Base-by-base conservation (phyloP, 2,329 filamentous ascomycete species). In the Clarireedia paspali region DNA sequence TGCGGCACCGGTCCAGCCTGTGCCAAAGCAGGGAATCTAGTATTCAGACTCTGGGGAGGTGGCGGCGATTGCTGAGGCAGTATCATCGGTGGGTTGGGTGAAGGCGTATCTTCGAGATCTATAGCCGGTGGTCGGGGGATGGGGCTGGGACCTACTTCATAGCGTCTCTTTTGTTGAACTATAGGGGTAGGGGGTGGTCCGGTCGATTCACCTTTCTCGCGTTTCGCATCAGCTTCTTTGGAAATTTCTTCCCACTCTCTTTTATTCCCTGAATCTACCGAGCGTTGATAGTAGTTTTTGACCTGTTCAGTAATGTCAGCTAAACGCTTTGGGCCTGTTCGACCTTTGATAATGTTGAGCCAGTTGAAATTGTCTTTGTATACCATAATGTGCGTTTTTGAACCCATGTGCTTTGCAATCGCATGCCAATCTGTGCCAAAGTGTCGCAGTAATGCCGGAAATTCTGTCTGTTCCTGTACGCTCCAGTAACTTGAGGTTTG, bases 361-460 rank as follows among this genome's bases (percentile, higher is more conserved):
- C 57, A 60, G 62, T 64, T 69, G 64, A 64, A 67, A 62, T 54
- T 45, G 47, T 49, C 46, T 50, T 53, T 63, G 68, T 77, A 70
- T 76, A 88, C 89, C 89, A 94, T 94, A n/a, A 88, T 87, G 55
- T 86, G 80, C 17, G 89, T 92, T 72, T 92, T 92, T 4, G 88
- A 89, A 50, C 86, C 85, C 86, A 94, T 91, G 64, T 89, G 83
- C 51, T 77, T 77, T 42, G 89, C 86, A 70, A 92, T 92, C 4
- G 80, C 81, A 49, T 75, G 74, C 82, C 88, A 94, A 68, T 94
- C 88, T 15, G 85, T 89, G 57, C 89, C 89, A 72, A 90, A 92
- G 54, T 89, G 80, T 50, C 77, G 79, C 47, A 94, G 75, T 57
- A 90, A 77, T 55, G 78, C 80, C 38, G 85, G 84, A 70, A 94